Evolutionary conservation across 768 basidiomycete species (phyloP), one percentile per base, ranked within the genome.

Genomic region (Tricholoma terreum): DNA sequence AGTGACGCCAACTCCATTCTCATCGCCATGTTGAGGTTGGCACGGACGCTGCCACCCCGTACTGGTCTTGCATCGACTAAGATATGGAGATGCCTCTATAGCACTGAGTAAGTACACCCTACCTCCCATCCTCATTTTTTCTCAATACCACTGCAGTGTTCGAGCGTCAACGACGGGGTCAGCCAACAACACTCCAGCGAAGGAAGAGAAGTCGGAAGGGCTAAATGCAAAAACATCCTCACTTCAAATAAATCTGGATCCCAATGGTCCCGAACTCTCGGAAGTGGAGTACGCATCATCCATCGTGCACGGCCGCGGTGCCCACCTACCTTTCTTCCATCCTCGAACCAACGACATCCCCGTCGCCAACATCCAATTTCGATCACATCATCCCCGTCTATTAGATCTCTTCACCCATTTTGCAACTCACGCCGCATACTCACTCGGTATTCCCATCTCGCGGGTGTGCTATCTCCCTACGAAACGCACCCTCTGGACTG

Each of bases 331-430:
- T 0, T 77, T 71, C 64, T 75, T 78, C 43, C 86, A 89, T 59
- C 80, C 84, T 1, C 78, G 77, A 4, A 84, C 84, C 9, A 83
- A 92, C 73, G 72, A 74, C 57, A 79, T 92, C 54, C 93, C 94
- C 52, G 90, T 85, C 63, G 94, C 92, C 2, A 78, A 80, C 50
- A 77, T 98, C 58, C 92, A 94, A 65, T 83, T 98, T 70, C 88
- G 91, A 50, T 85, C 92, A 1, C 84, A 95, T 75, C 77, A 85
- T 65, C 75, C 80, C 12, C 69, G 74, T 35, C 80, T 83, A 7
- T 84, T 98, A 50, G 82, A 85, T 63, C 81, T 94, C 58, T 95
- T 90, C 73, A 81, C 87, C 5, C 87, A 91, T 69, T 95, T 98
- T 63, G 87, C 87, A 0, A 70, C 83, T 0, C 94, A 95, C 63